Base-by-base conservation (phyloP, 2,329 filamentous ascomycete species). In the Aspergillus tubingensis region DNA sequence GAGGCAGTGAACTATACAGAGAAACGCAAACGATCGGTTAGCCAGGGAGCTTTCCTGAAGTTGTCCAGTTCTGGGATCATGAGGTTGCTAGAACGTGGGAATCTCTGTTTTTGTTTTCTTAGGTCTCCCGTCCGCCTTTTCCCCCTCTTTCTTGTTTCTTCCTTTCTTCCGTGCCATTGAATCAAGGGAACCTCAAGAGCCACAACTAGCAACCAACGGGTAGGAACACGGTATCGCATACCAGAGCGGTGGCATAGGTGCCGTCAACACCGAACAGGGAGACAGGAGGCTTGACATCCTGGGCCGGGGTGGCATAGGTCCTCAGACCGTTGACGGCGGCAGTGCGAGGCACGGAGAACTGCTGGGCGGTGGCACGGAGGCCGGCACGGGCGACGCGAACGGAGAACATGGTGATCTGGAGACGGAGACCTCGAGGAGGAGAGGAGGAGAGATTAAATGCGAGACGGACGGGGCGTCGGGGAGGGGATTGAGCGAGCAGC, bases 211-310 rank as follows among this genome's bases (percentile, higher is more conserved):
- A 49, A 49, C 44, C 21, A 49, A 49, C 44, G 15, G 21, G 11
- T 30, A 23, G 44, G 15, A 23, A 8, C 6, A 49, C 30, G 44
- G 44, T 25, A n/a, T 50, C 52, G 78, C 91, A 79, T 94, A 99
- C 95, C 88, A 99, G 86, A 83, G 95, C 95, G 83, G 90, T 92
- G 79, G 95, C 95, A 83, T 99, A 99, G 78, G 94, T 98, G 81
- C 95, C 95, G 81, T 98, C 95, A 76, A 99, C 83, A 72, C 95
- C 95, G 82, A 92, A 99, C 76, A 99, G 87, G 73, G 93, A 86
- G 77, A 97, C 85, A 70, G 95, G 95, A 73, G 94, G 88, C 85
- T 91, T 93, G 79, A 87, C 81, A 63, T 88, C 87, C 77, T 87
- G 82, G 74, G 84, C 78, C 70, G 86, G 78, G 74, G 86, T 83